Evolutionary conservation across 176 grass and related monocot genomes (phyloP).

Genomic region (Alloteropsis semialata): DNA sequence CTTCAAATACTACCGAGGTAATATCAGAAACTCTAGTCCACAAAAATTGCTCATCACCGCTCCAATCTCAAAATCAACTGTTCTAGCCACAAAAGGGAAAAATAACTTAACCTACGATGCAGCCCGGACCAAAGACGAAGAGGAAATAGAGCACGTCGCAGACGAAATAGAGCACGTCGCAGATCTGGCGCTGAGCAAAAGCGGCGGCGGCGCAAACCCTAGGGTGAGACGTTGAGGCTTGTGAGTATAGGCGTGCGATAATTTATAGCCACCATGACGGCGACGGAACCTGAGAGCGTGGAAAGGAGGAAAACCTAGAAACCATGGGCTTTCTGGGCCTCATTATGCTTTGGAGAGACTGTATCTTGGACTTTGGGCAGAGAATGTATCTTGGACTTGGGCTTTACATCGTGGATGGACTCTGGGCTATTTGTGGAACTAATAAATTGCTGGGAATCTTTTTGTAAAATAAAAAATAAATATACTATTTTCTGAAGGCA

Average conservation of each 20-base stretch:
- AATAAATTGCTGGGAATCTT: too few relatives aligned
- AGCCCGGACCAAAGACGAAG: neutral
- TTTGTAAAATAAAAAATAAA: too few relatives aligned
- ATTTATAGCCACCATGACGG: neutral
- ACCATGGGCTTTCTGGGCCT: neutral
- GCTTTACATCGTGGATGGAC: too few relatives aligned
- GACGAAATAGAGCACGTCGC: neutral
- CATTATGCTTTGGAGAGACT: too few relatives aligned
- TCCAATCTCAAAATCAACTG: neutral
- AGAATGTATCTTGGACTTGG: neutral
- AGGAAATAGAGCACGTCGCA: neutral
- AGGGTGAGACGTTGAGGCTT: too few relatives aligned
- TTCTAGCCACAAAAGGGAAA: neutral
- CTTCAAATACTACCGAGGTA: slow-evolving; percentile 46
- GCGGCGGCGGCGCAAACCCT: neutral
- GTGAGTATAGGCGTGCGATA: neutral
- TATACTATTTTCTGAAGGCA: too few relatives aligned
- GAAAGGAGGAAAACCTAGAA: neutral
- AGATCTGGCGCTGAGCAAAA: neutral
- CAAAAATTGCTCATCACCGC: slow-evolving; percentile 53
- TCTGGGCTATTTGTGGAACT: too few relatives aligned
- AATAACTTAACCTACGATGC: neutral
- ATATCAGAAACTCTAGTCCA: slow-evolving; percentile 81
- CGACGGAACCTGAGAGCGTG: neutral
- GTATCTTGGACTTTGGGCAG: neutral